Evolutionary conservation across 768 basidiomycete genomes (phyloP), one percentile per base, ranked within the genome.

Genomic region (Lentinula sp.): DNA sequence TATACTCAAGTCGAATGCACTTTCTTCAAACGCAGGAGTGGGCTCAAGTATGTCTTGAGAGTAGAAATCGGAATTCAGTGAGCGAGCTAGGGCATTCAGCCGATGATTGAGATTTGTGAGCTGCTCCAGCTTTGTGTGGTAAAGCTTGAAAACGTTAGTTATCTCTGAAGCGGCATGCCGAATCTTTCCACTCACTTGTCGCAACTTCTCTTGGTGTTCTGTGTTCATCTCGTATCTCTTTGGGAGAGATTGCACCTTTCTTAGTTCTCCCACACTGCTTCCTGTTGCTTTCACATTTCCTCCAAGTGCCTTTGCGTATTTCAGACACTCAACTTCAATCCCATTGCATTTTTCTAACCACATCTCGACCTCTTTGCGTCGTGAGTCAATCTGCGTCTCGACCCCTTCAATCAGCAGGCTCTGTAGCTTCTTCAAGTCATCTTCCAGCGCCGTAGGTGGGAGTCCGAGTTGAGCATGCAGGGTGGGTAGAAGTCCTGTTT

Each of bases 391-490:
- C 67, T 91, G 87, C 5, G 76, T 75, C 65, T 93, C 89, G 13
- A 95, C 88, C 28, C 89, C 86, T 60, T 83, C 79, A 59, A 87
- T 82, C 48, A 96, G 84, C 53, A 88, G 84, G 35, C 86, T 79
- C 67, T 94, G 88, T 6, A 96, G 80, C 7, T 80, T 72, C 57
- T 80, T 76, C 35, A 95, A 79, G 62, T 97, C 94, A 70, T 91
- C 88, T 70, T 91, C 85, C 46, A 95, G 82, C 0, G 92, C 87
- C 10, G 86, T 84, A 31, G 84, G 73, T 8, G 93, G 91, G 13
- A 95, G 80, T 35, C 91, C 93, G 15, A 96, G 88, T 68, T 91
- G 91, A 1, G 84, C 79, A 72, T 95, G 93, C 4, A 96, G 78
- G 6, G 87, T 85, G 15, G 92, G 92, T 2, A 96, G 77, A 35